phyloP scores from a whole-genome alignment of 169 alveolate species.

The Babesia bovis region DNA sequence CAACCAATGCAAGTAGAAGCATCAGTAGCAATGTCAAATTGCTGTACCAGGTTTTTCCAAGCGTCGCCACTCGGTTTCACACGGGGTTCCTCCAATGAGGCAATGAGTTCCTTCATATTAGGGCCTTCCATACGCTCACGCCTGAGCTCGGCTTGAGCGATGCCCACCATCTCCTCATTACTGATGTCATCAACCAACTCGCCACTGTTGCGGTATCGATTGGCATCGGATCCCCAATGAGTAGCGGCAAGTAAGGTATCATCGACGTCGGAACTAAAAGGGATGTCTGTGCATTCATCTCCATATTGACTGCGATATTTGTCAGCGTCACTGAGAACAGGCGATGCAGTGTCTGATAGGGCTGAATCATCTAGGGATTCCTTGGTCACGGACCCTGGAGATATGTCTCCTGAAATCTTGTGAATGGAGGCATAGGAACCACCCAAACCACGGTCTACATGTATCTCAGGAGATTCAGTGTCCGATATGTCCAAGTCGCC shows the following conservation, averaged over 20 bases:
- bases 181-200: slow-evolving; percentile 26
- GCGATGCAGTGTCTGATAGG: neutral
- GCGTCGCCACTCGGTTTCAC: neutral
- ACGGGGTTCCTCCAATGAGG: neutral
- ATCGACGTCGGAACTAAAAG: too few relatives aligned
- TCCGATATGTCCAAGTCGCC: neutral
- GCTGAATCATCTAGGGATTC: neutral
- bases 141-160: neutral
- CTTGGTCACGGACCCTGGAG: neutral
- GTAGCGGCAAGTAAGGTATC: slow-evolving; percentile 21
- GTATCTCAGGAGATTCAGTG: neutral
- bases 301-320: too few relatives aligned
- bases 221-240: slow-evolving; percentile 12
- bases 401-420: neutral
- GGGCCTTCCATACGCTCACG: slow-evolving; percentile 15
- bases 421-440: neutral
- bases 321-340: too few relatives aligned
- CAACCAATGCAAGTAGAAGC: slow-evolving; percentile 69
- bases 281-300: neutral
- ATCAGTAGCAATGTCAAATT: slow-evolving; percentile 22
- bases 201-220: slow-evolving; percentile 20
- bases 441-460: neutral
- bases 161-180: slow-evolving; percentile 9
- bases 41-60: slow-evolving; percentile 36
- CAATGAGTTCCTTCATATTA: slow-evolving; percentile 12